Percentiles rank a stretch among this genome's conserved stretches.
phyloP scores from a whole-genome alignment of 192 early-diverging fungal genomes.

The Polychytrium aggregatum region DNA sequence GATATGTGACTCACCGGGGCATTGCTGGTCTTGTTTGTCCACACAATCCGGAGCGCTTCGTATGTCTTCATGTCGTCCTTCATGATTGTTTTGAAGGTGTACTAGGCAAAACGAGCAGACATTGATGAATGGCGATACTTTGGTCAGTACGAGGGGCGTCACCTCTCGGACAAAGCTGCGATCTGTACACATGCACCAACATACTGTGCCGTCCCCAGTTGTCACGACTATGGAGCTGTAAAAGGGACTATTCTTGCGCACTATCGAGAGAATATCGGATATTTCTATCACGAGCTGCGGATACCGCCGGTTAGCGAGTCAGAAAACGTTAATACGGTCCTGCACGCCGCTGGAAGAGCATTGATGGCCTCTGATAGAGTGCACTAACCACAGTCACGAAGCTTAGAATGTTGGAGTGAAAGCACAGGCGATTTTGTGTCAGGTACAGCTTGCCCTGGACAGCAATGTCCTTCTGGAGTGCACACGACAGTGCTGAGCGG shows the following conservation, averaged over 20 bases:
- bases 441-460: constrained; percentile 42
- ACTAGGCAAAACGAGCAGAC: not conserved
- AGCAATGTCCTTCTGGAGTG: constrained; percentile 27
- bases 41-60: no score
- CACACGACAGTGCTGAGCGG: constrained; percentile 13
- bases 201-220: constrained; percentile 3
- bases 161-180: no score
- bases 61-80: constrained; percentile 25
- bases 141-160: no score
- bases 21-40: no score
- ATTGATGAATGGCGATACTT: not conserved
- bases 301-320: no score
- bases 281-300: constrained; percentile 29
- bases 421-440: constrained; percentile 50
- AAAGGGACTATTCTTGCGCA: constrained; percentile 8
- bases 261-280: constrained; percentile 28
- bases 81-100: constrained; percentile 26
- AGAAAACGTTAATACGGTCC: no score
- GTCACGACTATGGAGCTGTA: constrained; percentile 22
- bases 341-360: no score
- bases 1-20: no score
- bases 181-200: no score
- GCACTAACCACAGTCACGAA: constrained; percentile 41
- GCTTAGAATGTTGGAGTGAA: constrained; percentile 50
- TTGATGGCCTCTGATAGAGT: no score